Evolutionary conservation across 306 rosid genomes (phyloP).

Genomic region (Abrus precatorius): DNA sequence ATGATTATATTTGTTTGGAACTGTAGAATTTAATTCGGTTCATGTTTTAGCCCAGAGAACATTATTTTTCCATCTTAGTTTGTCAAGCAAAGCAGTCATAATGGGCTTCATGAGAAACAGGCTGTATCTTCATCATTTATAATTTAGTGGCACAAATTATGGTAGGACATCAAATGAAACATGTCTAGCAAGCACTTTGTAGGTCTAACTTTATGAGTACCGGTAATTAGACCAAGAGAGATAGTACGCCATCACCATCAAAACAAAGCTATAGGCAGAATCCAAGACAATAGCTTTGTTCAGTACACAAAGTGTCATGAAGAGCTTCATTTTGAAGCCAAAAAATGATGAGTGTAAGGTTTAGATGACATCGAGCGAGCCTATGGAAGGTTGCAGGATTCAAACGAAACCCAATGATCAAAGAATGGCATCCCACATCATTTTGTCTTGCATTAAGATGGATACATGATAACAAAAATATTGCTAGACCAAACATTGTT

Average conservation of each 20-base stretch:
- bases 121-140: neutral
- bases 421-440: neutral
- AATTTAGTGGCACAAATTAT: neutral
- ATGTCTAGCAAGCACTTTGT: neutral
- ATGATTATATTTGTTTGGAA: neutral
- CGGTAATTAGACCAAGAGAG: neutral
- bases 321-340: neutral
- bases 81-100: conserved; percentile 1
- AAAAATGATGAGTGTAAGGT: neutral
- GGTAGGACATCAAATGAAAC: neutral
- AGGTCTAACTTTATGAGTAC: neutral
- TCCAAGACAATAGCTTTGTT: neutral
- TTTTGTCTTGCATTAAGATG: conserved; percentile 5
- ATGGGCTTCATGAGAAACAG: neutral
- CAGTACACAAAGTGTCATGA: neutral
- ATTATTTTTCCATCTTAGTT: neutral
- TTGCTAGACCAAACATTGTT: neutral
- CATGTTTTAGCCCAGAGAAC: neutral
- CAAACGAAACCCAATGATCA: neutral
- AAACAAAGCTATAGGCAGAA: neutral
- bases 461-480: conserved; percentile 2
- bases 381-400: neutral
- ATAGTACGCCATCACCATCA: neutral
- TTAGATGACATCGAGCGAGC: conserved; percentile 1
- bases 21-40: neutral